Conservation (phyloP, 352 stramenopile species). For the Globisporangium splendens region DNA sequence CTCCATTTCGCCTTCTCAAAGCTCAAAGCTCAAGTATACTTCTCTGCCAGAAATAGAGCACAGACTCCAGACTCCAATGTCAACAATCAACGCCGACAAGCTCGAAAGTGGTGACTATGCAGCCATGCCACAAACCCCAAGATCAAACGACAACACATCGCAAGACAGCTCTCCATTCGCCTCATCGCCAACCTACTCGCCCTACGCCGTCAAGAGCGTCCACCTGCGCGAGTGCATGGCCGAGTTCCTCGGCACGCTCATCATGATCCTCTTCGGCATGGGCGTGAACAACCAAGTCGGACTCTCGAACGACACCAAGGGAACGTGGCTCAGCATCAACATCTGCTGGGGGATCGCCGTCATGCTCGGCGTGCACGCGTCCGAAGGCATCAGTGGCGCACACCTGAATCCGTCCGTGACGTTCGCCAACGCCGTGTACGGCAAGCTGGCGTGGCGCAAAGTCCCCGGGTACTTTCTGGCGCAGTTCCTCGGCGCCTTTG, state of each 20-base stretch:
- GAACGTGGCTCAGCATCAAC: constrained; percentile 68
- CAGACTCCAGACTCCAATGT: no score
- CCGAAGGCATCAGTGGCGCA: constrained; percentile 47
- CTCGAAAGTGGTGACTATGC: no score
- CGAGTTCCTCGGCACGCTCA: constrained; percentile 43
- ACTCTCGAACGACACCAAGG: constrained; percentile 45
- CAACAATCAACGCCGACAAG: no score
- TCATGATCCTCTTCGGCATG: constrained; percentile 61
- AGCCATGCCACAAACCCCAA: neutral
- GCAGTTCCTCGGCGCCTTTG: constrained; percentile 55
- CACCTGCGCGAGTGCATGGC: constrained; percentile 38
- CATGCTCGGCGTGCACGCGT: constrained; percentile 63
- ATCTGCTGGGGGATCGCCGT: constrained; percentile 72
- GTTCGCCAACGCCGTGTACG: constrained; percentile 43
- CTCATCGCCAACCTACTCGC: neutral
- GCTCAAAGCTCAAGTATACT: no score
- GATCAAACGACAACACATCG: no score
- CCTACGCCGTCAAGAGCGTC: constrained; percentile 15
- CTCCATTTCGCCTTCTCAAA: no score
- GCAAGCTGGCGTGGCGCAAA: constrained; percentile 50
- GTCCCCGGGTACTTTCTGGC: constrained; percentile 49
- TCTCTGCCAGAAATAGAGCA: no score
- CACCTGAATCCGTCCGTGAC: constrained; percentile 73
- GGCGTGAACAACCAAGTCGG: constrained; percentile 61
- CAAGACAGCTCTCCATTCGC: no score